phyloP scores from a whole-genome alignment of 345 rosid genomes.

The Hibiscus trionum region DNA sequence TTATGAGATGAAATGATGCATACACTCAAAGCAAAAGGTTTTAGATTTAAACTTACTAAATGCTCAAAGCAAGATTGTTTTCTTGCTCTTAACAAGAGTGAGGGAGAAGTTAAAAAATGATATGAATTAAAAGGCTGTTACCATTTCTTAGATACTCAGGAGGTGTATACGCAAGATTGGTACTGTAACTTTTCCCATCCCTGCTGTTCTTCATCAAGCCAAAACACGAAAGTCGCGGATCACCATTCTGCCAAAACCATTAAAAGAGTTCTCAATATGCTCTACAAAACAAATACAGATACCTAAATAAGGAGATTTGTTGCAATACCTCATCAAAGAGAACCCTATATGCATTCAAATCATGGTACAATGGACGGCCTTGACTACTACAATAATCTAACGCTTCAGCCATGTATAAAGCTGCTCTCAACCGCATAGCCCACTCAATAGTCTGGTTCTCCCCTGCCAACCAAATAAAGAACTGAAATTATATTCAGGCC shows the following conservation, averaged over 20 bases:
- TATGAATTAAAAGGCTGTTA: slow-evolving; percentile 16
- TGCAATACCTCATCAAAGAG: slow-evolving; percentile 73
- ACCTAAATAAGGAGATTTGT: not conserved
- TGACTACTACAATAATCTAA: slow-evolving; percentile 59
- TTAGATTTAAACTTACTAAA: not conserved
- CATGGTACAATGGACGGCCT: slow-evolving; percentile 66
- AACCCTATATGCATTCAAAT: slow-evolving; percentile 72
- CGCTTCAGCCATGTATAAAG: slow-evolving; percentile 65
- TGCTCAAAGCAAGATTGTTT: not conserved
- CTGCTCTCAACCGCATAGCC: slow-evolving; percentile 71
- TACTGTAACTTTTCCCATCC: slow-evolving; percentile 75
- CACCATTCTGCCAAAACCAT: slow-evolving; percentile 58
- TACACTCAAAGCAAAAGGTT: not conserved
- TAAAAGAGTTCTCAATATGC: slow-evolving; percentile 15
- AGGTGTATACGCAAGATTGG: slow-evolving; percentile 91
- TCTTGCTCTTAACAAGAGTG: not conserved
- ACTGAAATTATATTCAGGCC: slow-evolving; percentile 3
- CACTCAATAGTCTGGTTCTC: slow-evolving; percentile 72
- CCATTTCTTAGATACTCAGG: slow-evolving; percentile 82
- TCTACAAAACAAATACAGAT: not conserved
- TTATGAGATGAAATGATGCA: not conserved
- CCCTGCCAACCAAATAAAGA: slow-evolving; percentile 40
- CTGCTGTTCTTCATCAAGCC: slow-evolving; percentile 77
- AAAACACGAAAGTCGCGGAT: slow-evolving; percentile 89
- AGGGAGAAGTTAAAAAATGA: not conserved